Evolutionary conservation across 1,139 yeast genomes (phyloP), one percentile per base, ranked within the genome.

Genomic region (Magnusiomyces tetraspermus): DNA sequence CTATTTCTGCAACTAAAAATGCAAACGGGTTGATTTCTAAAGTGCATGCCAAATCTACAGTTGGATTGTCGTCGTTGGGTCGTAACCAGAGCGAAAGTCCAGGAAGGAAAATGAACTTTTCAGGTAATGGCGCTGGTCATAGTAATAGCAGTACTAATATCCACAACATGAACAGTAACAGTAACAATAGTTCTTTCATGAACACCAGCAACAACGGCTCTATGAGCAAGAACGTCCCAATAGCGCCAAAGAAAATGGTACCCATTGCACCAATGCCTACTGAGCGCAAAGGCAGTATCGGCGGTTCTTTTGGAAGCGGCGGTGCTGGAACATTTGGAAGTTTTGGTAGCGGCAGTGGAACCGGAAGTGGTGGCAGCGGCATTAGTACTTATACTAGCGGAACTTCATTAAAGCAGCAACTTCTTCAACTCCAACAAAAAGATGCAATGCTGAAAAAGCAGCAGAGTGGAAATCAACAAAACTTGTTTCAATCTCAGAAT

Each of bases 181-280:
- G n/a, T n/a, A n/a, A n/a, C n/a, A n/a, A n/a, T n/a, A n/a, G n/a
- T n/a, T n/a, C n/a, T n/a, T n/a, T n/a, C n/a, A n/a, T n/a, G n/a
- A n/a, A n/a, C n/a, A n/a, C n/a, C n/a, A n/a, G n/a, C n/a, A n/a
- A n/a, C n/a, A n/a, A n/a, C n/a, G n/a, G n/a, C n/a, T n/a, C n/a
- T n/a, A n/a, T n/a, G n/a, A n/a, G 19, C 36, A 54, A 58, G 48
- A 61, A 56, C 23, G 61, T 62, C 3, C 63, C 63, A 1, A 61
- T 63, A 36, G 66, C 67, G 2, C 65, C 65, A 3, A 63, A 62
- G 50, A 59, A 62, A 26, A 58, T 59, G 43, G 58, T 62, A 5
- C 56, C 61, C 3, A 45, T 59, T 42, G 65, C 63, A 2, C 64
- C 63, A 15, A 38, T 38, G 42, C 42, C 42, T 10, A 6, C 42